phyloP scores from a whole-genome alignment of 345 rosid species.

The Dovyalis caffra region DNA sequence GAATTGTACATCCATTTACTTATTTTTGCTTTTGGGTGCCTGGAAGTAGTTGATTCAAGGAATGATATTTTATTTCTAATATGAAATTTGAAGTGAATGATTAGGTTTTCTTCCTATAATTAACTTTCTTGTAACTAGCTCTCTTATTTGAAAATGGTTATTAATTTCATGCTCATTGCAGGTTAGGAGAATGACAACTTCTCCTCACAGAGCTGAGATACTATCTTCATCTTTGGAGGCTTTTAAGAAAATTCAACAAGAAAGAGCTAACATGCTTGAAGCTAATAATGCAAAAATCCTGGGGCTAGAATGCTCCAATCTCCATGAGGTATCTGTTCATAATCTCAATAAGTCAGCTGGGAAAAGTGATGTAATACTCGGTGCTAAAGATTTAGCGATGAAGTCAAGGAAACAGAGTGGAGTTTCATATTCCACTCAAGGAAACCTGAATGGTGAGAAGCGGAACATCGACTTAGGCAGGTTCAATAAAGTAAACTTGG shows the following conservation, averaged over 20 bases:
- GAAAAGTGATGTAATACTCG: slow-evolving; percentile 22
- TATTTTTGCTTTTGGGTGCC: too few species aligned
- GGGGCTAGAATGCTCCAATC: slow-evolving; percentile 32
- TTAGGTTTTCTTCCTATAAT: neutral
- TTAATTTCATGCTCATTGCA: slow-evolving; percentile 36
- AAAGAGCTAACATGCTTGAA: slow-evolving; percentile 41
- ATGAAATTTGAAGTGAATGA: too few species aligned
- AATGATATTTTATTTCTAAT: too few species aligned
- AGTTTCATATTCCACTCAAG: slow-evolving; percentile 28
- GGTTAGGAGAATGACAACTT: slow-evolving; percentile 77
- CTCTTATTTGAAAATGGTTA: slow-evolving; percentile 20
- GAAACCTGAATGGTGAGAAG: slow-evolving; percentile 30
- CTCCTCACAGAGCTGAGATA: slow-evolving; percentile 74
- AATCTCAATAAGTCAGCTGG: slow-evolving; percentile 25
- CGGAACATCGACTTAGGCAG: slow-evolving; percentile 34
- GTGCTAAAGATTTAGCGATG: slow-evolving; percentile 23
- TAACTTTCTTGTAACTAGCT: neutral
- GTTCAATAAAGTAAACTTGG: slow-evolving; percentile 34
- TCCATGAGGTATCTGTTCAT: slow-evolving; percentile 21
- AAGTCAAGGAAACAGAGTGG: slow-evolving; percentile 33
- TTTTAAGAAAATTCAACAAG: slow-evolving; percentile 68
- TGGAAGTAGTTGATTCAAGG: too few species aligned
- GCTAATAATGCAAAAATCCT: slow-evolving; percentile 22
- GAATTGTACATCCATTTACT: too few species aligned
- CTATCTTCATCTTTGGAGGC: slow-evolving; percentile 73